Conservation (phyloP, 768 basidiomycete genomes). For the Amanita inopinata region DNA sequence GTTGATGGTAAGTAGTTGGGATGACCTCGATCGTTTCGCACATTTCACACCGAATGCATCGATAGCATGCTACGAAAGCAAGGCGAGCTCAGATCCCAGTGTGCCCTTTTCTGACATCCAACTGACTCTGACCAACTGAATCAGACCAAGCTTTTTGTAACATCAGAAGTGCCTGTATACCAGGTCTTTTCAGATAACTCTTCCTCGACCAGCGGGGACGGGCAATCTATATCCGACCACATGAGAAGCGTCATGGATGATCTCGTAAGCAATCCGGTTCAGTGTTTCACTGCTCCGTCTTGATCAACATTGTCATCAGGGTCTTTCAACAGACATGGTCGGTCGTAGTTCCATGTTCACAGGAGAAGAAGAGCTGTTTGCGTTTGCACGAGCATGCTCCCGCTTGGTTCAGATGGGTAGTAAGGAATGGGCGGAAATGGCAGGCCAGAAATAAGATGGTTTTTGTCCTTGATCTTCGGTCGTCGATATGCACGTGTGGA, state of each 20-base stretch:
- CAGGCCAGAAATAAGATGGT: conserved; percentile 24
- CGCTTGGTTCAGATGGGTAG: conserved; percentile 86
- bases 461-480: background rate
- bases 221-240: conserved; percentile 54
- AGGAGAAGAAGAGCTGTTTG: conserved; percentile 95
- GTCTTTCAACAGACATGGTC: conserved; percentile 65
- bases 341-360: conserved; percentile 86
- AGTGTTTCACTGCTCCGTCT: background rate
- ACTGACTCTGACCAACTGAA: conserved; percentile 6
- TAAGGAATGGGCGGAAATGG: conserved; percentile 66
- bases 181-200: conserved; percentile 80
- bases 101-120: background rate
- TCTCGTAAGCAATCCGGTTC: conserved; percentile 42
- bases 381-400: conserved; percentile 90
- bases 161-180: conserved; percentile 87
- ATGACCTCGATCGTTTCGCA: background rate
- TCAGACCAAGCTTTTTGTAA: conserved; percentile 83
- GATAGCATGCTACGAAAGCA: conserved; percentile 85
- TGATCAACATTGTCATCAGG: conserved; percentile 33
- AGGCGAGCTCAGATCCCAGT: conserved; percentile 32
- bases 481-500: too few species aligned
- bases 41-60: conserved; percentile 4
- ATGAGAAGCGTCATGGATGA: conserved; percentile 95
- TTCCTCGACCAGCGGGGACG: conserved; percentile 21
- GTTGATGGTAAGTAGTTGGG: conserved; percentile 62